These are phyloP conservation scores for Podaxis sp. DNA, from an alignment of 768 basidiomycete species.

Conservation along the genomic window DNA sequence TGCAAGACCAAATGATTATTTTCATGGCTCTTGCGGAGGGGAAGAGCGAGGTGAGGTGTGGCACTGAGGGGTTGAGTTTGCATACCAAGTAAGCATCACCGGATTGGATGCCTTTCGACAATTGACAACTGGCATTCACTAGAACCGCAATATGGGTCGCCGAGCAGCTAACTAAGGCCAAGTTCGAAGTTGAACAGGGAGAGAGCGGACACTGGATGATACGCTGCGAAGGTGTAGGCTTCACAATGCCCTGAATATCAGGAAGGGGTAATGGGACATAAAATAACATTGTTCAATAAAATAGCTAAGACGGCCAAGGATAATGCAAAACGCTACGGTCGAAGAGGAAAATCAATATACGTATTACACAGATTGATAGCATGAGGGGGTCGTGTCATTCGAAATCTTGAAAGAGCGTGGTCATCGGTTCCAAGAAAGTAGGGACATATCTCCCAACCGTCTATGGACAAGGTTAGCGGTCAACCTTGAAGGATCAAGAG, in stretches of 20 bases:
- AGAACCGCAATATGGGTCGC: constrained; percentile 76
- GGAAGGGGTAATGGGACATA: background rate
- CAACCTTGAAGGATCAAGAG: background rate
- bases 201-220: constrained; percentile 42
- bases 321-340: background rate
- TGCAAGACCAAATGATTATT: constrained; percentile 77
- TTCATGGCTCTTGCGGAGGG: constrained; percentile 75
- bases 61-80: constrained; percentile 56
- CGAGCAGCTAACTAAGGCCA: constrained; percentile 65
- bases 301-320: background rate
- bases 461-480: constrained; percentile 34
- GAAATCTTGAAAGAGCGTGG: constrained; percentile 8
- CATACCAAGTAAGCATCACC: constrained; percentile 63
- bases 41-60: constrained; percentile 53
- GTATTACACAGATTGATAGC: constrained; percentile 28
- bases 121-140: constrained; percentile 2
- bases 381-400: constrained; percentile 14
- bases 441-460: constrained; percentile 83
- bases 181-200: constrained; percentile 54
- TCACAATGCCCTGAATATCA: constrained; percentile 26
- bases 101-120: background rate
- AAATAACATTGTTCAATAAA: constrained; percentile 7
- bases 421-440: constrained; percentile 82
- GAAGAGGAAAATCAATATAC: background rate
- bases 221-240: constrained; percentile 67